phyloP scores from a whole-genome alignment of 2,329 filamentous ascomycete species.

The Aspergillus hortae region DNA sequence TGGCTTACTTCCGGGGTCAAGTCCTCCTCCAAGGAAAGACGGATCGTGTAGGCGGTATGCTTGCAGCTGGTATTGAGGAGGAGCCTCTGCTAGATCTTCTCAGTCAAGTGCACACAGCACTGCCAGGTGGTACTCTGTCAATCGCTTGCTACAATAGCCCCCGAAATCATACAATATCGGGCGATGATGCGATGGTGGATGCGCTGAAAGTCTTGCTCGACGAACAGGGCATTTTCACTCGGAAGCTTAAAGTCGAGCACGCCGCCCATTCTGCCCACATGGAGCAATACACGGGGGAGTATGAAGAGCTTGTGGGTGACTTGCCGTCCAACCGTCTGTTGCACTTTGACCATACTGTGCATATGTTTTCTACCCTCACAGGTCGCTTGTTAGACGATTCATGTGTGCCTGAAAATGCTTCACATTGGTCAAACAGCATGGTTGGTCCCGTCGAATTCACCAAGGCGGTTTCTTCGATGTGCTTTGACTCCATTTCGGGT shows the following conservation, averaged over 20 bases:
- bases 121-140: neutral
- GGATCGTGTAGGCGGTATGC: conserved; percentile 24
- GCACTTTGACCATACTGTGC: conserved; percentile 2
- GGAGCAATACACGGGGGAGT: conserved; percentile 9
- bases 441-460: conserved; percentile 15
- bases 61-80: conserved; percentile 24
- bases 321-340: neutral
- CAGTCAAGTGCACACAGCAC: neutral
- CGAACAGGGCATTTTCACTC: conserved; percentile 18
- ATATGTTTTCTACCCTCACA: conserved; percentile 10
- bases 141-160: conserved; percentile 33
- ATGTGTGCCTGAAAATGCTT: neutral
- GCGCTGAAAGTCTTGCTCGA: conserved; percentile 16
- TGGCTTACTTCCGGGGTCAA: conserved; percentile 23
- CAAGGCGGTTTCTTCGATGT: neutral
- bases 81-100: conserved; percentile 6
- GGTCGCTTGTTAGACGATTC: conserved; percentile 7
- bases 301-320: conserved; percentile 3
- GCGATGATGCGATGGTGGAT: conserved; percentile 20
- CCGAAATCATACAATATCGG: conserved; percentile 29
- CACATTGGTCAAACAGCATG: conserved; percentile 18
- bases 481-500: neutral
- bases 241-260: conserved; percentile 22
- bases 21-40: neutral
- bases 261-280: conserved; percentile 37